Evolutionary conservation across 2,329 filamentous ascomycete genomes (phyloP).

Genomic region (Sporothrix humicola): DNA sequence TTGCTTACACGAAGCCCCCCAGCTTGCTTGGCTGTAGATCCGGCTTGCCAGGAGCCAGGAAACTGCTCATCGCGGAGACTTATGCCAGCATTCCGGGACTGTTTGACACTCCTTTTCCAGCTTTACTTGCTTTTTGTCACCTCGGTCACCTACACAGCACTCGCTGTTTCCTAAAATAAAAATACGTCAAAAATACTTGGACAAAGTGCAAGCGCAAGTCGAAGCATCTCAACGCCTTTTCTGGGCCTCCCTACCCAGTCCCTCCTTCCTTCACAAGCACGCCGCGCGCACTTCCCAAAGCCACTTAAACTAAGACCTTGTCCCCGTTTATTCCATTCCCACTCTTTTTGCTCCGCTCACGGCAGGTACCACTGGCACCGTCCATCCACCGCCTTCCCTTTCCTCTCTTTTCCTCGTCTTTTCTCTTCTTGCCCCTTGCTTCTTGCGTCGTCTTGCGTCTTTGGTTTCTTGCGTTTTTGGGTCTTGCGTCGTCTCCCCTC

Average conservation of each 20-base stretch:
- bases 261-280: constrained; percentile 13
- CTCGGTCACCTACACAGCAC: not conserved
- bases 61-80: constrained; percentile 11
- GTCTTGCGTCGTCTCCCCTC: constrained; percentile 20
- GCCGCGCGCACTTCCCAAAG: constrained; percentile 1
- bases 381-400: constrained; percentile 22
- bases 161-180: not conserved
- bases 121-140: not conserved
- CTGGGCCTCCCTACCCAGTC: not conserved
- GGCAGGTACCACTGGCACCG: constrained; percentile 24
- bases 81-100: not conserved
- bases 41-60: constrained; percentile 12
- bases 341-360: constrained; percentile 24
- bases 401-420: not conserved
- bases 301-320: constrained; percentile 24
- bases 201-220: not conserved
- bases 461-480: constrained; percentile 6
- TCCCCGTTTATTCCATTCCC: constrained; percentile 18
- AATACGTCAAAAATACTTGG: too few relatives aligned
- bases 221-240: not conserved
- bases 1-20: not conserved
- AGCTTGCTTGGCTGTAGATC: constrained; percentile 17
- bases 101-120: not conserved
- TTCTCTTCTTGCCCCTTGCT: not conserved
- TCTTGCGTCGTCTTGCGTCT: constrained; percentile 3